Conservation (phyloP, 371 early-diverging fungal species). For the Haplosporangium sp. region DNA sequence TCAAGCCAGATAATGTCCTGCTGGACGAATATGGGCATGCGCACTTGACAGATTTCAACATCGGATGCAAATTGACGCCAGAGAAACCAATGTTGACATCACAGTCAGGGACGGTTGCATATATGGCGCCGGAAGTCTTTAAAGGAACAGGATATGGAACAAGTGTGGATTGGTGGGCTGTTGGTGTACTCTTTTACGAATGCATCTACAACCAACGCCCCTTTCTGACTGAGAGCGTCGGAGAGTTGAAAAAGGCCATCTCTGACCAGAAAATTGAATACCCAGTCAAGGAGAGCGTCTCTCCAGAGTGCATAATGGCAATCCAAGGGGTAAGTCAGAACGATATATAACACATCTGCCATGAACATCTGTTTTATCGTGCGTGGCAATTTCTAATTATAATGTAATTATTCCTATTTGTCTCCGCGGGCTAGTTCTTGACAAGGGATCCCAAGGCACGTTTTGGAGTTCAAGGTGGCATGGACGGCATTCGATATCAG, state of each 20-base stretch:
- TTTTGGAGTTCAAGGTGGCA: constrained; percentile 11
- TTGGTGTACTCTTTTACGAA: constrained; percentile 85
- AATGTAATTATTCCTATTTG: not conserved
- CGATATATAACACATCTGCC: not conserved
- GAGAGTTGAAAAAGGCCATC: constrained; percentile 64
- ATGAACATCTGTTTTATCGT: no score
- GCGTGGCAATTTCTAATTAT: no score
- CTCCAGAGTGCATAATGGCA: constrained; percentile 50
- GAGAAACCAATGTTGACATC: constrained; percentile 65
- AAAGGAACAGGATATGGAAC: constrained; percentile 75
- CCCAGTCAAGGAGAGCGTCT: constrained; percentile 55
- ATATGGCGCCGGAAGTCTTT: constrained; percentile 89
- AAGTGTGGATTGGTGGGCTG: constrained; percentile 90
- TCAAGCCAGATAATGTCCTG: constrained; percentile 85
- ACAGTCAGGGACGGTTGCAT: constrained; percentile 79
- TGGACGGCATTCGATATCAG: constrained; percentile 55
- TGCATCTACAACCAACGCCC: constrained; percentile 68
- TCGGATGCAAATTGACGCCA: constrained; percentile 69
- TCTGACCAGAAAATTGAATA: constrained; percentile 64
- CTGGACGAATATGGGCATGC: constrained; percentile 83
- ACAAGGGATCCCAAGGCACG: constrained; percentile 22
- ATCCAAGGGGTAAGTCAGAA: constrained; percentile 58
- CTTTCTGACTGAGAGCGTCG: constrained; percentile 64
- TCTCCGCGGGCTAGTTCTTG: constrained; percentile 13
- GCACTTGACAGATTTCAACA: constrained; percentile 83